A percentile compares a stretch with the other conserved stretches of the same genome.
Conservation (phyloP, 352 stramenopile genomes). For the Plasmopara viticola region DNA sequence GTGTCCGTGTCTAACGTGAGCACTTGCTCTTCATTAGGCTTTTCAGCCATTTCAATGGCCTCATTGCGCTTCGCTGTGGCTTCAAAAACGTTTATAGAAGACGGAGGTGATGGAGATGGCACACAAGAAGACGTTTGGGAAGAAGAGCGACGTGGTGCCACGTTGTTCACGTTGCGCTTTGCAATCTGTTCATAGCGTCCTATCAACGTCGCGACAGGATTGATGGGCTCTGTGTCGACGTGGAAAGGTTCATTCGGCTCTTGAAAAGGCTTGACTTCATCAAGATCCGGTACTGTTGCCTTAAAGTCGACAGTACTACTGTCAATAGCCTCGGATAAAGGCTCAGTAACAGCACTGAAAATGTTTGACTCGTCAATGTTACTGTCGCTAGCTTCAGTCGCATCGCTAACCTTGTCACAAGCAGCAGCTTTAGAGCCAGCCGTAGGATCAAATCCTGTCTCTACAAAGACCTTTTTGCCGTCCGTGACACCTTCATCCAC, state of each 20-base stretch:
- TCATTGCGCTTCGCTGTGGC: conserved; percentile 12
- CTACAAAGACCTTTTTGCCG: not conserved
- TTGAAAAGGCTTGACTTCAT: conserved; percentile 1
- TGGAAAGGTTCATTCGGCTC: conserved; percentile 7
- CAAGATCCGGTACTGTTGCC: not conserved
- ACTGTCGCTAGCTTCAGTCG: not conserved
- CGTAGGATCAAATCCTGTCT: not conserved
- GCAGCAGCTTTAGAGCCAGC: not conserved
- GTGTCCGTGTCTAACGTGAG: not conserved
- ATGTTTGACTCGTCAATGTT: not conserved
- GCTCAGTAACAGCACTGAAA: not conserved
- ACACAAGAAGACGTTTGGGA: conserved; percentile 11
- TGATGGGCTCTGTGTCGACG: conserved; percentile 24
- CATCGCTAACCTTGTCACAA: not conserved
- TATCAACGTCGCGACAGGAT: conserved; percentile 23
- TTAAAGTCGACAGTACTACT: no score
- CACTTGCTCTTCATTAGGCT: not conserved
- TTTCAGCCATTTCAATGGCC: conserved; percentile 5
- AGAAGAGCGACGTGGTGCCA: conserved; percentile 9
- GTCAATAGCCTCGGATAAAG: not conserved
- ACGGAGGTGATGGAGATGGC: conserved; percentile 7
- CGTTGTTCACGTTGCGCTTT: conserved; percentile 12
- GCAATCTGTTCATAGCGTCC: conserved; percentile 28
- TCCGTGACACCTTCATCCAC: not conserved
- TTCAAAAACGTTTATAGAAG: conserved; percentile 9